Evolutionary conservation across 768 basidiomycete species (phyloP).

Genomic region (Clathrus columnatus): DNA sequence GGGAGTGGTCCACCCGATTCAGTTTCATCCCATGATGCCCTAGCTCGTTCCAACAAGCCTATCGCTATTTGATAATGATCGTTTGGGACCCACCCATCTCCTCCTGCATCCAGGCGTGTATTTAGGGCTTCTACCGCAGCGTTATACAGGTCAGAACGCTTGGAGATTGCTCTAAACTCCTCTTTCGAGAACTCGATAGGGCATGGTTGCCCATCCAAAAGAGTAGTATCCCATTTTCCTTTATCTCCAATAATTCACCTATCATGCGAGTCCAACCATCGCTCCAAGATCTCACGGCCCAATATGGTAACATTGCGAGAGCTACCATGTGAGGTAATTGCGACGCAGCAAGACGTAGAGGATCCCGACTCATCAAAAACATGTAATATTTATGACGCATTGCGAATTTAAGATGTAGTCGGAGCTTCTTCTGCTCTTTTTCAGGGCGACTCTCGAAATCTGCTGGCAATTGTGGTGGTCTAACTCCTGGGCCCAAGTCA

Average conservation of each 20-base stretch:
- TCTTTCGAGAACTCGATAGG: neutral
- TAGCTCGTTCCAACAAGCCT: neutral
- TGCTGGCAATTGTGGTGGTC: neutral
- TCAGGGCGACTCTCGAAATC: neutral
- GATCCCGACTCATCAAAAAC: neutral
- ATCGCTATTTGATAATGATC: neutral
- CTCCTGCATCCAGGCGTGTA: neutral
- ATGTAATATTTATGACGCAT: constrained; percentile 1
- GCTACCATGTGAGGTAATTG: neutral
- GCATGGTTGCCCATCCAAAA: neutral
- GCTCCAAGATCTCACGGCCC: neutral
- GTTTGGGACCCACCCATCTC: constrained; percentile 1
- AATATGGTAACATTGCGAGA: neutral
- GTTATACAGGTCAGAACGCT: neutral
- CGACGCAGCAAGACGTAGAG: neutral
- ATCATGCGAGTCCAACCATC: neutral
- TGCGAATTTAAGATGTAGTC: neutral
- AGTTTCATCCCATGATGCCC: neutral
- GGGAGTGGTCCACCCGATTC: neutral
- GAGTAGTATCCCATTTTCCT: neutral
- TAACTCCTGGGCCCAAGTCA: neutral
- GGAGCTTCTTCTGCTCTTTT: neutral
- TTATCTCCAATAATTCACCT: neutral
- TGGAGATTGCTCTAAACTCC: neutral
- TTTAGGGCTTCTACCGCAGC: neutral